Percentiles rank a stretch among this genome's conserved stretches.
These are phyloP conservation scores for Fusarium pininemorale DNA, from an alignment of 2,329 filamentous ascomycete species.

Conservation along the genomic window DNA sequence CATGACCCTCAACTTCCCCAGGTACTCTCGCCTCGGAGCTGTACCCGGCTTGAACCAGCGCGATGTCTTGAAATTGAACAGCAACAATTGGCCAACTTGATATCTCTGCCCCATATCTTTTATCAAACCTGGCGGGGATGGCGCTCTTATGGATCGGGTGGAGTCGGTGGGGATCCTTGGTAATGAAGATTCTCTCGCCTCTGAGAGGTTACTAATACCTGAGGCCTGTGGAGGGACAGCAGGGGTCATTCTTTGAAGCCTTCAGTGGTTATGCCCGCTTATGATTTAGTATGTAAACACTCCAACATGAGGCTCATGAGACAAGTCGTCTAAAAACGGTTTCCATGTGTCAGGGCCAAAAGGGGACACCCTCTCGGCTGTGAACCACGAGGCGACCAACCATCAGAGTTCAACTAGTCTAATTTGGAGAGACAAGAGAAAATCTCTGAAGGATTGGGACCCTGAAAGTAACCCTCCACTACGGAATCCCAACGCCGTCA, in stretches of 20 bases:
- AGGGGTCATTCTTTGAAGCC: slow-evolving; percentile 11
- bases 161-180: slow-evolving; percentile 33
- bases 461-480: slow-evolving; percentile 24
- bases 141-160: slow-evolving; percentile 30
- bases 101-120: slow-evolving; percentile 11
- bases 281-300: slow-evolving; percentile 4
- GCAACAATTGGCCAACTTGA: slow-evolving; percentile 28
- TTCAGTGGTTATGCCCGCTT: not conserved
- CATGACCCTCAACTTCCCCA: slow-evolving; percentile 14
- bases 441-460: slow-evolving; percentile 23
- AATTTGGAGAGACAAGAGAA: slow-evolving; percentile 14
- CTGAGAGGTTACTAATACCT: slow-evolving; percentile 31
- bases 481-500: not conserved
- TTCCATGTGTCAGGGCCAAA: slow-evolving; percentile 17
- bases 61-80: slow-evolving; percentile 34
- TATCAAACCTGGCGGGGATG: slow-evolving; percentile 20
- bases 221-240: slow-evolving; percentile 4
- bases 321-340: slow-evolving; percentile 5
- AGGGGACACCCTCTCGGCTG: slow-evolving; percentile 1
- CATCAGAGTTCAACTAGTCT: slow-evolving; percentile 25
- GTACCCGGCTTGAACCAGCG: slow-evolving; percentile 21
- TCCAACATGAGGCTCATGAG: slow-evolving; percentile 2
- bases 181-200: slow-evolving; percentile 35
- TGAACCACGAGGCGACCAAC: slow-evolving; percentile 20
- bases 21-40: slow-evolving; percentile 14